Base-by-base conservation (phyloP, 306 rosid species). In the Echinosophora koreensis region DNA sequence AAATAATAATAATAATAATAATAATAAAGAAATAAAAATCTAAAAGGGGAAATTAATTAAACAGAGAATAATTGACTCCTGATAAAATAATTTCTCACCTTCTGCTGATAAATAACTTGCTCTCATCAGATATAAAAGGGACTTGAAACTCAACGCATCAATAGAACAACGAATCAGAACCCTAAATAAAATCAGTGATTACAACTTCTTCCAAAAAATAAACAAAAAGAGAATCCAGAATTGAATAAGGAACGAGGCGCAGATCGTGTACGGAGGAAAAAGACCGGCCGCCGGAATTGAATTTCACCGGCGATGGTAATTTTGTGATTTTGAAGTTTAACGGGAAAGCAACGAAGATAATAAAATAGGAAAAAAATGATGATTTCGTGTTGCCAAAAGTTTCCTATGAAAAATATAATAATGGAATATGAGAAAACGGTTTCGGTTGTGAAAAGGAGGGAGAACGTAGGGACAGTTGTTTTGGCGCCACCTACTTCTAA, bases 401-500 rank as follows among this genome's bases (percentile, higher is more conserved):
- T 64, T 64, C 8, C 5, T 4, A 18, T 6, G 11, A 38, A 68
- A 73, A 72, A 80, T 11, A 67, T 13, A 37, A 74, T 0, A 69
- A 71, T 2, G n/a, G 51, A 65, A 58, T 32, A 64, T 15, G 41
- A 77, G 54, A 67, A 85, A 87, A 87, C 92, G 86, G 89, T 84
- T 90, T 84, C 85, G 22, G 90, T 87, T 80, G 73, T 69, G 68
- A 74, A 85, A 72, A 34, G 64, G 74, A 28, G 85, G 77, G 71
- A 76, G 66, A 27, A 0, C 37, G 76, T 71, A 16, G 84, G 78
- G 77, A 46, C 78, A 7, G 83, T 84, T 87, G 73, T 68, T 88
- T 87, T 88, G 86, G 92, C 96, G 97, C 97, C 96, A 85, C 89
- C 94, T 74, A 76, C 82, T 83, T 56, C 50, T 69, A 50, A 69